phyloP scores from a whole-genome alignment of 169 alveolate genomes.

The Theileria annulata region DNA sequence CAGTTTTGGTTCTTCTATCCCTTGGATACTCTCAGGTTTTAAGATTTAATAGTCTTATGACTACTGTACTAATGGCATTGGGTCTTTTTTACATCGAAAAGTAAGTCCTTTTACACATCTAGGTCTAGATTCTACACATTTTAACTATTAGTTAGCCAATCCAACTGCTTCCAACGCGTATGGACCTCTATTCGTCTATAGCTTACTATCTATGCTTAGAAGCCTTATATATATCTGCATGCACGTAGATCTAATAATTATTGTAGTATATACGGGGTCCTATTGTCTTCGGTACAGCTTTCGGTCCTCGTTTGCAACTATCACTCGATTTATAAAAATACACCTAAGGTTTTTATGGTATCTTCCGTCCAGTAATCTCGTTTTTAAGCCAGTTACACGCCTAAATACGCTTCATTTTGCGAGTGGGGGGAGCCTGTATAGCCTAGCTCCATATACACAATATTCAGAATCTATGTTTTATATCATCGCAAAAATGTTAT shows the following conservation, averaged over 20 bases:
- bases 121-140: neutral
- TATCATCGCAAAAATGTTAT: neutral
- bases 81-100: conserved; percentile 35
- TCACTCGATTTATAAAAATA: conserved; percentile 26
- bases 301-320: conserved; percentile 23
- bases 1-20: conserved; percentile 9
- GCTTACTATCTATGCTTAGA: neutral
- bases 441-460: neutral
- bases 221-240: neutral
- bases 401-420: neutral
- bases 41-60: conserved; percentile 35
- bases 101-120: conserved; percentile 5
- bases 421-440: neutral
- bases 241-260: neutral
- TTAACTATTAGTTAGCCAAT: neutral
- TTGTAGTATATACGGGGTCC: conserved; percentile 34
- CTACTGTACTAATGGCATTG: conserved; percentile 10
- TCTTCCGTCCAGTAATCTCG: conserved; percentile 10
- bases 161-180: neutral
- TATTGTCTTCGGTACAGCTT: conserved; percentile 27
- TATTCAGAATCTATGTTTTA: neutral
- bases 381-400: neutral
- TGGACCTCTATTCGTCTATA: neutral
- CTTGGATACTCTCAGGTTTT: conserved; percentile 20
- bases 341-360: conserved; percentile 41